Base-by-base conservation (phyloP, 345 rosid genomes). In the Boechera retrofracta region DNA sequence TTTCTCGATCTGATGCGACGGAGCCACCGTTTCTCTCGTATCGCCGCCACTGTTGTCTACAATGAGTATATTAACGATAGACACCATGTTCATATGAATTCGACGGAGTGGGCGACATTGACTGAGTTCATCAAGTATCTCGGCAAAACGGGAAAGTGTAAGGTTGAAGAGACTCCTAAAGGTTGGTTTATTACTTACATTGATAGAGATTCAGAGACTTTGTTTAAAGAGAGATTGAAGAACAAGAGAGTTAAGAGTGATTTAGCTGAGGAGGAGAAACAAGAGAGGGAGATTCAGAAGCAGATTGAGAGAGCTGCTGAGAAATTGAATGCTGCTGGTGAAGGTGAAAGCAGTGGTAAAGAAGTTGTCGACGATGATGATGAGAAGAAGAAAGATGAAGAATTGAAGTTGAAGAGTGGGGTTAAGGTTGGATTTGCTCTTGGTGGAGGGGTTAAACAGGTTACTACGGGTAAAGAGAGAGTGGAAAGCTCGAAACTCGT, bases 121-220 rank as follows among this genome's bases (percentile, higher is more conserved):
- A 95, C 98, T 2, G 98, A 95, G 83, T 95, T 95, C 21, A 74
- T 92, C 47, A 92, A 95, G 87, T 68, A 95, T 59, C 64, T 95
- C 21, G 98, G 98, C 10, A 82, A 85, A 31, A 83, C 86, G 0
- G 99, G 99, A 5, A 92, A 91, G 90, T 92, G 96, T 49, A 92
- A 95, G 76, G 99, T 95, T 0, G 99, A 95, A 1, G 97, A 95
- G 38, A 95, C 99, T 0, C 97, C 97, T 2, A 95, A 95, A 73
- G 98, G 99, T 6, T 95, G 98, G 99, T 95, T 95, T 58, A 92
- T 92, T 53, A 92, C 99, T 8, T 95, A 92, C 56, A 86, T 89
- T 1, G 98, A 95, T 71, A 79, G 93, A 38, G 99, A 95, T 48
- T 88, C 93, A 0, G 99, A 95, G 87, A 81, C 97, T 5, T 33